Evolutionary conservation across 441 rosid genomes (phyloP), one percentile per base, ranked within the genome.

Genomic region (Erysimum cheiri): DNA sequence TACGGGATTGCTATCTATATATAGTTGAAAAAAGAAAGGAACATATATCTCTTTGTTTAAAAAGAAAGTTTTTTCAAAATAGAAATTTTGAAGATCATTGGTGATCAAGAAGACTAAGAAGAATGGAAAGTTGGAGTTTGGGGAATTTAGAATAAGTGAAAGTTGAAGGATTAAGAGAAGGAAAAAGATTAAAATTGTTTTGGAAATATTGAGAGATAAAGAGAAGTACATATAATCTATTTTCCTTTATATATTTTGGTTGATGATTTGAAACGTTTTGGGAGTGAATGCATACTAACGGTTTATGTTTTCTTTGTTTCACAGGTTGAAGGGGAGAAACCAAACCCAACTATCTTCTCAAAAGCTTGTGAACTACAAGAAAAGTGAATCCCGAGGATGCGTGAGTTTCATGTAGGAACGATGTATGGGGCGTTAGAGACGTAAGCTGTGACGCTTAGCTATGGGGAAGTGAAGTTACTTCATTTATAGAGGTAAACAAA

Each of bases 371-470:
- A 94, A 58, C 47, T 89, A 53, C 60, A 91, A 77, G 92, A n/a
- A n/a, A 83, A 52, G 89, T 94, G 40, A 82, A 87, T 41, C 96
- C 98, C 6, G 98, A 91, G 77, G 98, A 91, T 76, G 91, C 88
- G 39, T 91, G 24, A 22, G 24, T 22, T 94, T 31, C 98, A 94
- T 77, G 93, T 91, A 41, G 98, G 76, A 94, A 94, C 40, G 98
- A 94, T 78, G 54, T 94, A 71, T 94, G 98, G 97, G 98, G 98
- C 2, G 98, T 96, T 32, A 84, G 98, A 73, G 98, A 88, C 74
- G 98, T 97, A 56, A 97, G 97, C 24, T 91, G 96, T 52, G 96
- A 93, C 64, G 98, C 93, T 70, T 93, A 97, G 98, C 91, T 91
- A 13, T 94, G 98, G 98, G 98, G 97, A 76, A 89, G 87, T 22